Evolutionary conservation across 2,329 filamentous ascomycete genomes (phyloP).

Genomic region (Nothophoma quercina): DNA sequence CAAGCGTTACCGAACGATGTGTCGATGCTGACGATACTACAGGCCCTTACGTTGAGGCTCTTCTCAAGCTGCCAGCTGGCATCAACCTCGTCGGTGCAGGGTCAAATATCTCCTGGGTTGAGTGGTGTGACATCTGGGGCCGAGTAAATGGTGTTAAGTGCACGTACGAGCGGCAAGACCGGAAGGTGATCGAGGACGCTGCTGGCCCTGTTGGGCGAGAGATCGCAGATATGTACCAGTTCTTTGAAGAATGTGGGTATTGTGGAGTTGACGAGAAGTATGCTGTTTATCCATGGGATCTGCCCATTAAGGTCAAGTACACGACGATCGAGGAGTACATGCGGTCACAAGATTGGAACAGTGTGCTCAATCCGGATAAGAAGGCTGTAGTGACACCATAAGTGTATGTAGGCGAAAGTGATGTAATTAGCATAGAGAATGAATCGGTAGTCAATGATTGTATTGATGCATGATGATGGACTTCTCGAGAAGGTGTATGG

Average conservation of each 20-base stretch:
- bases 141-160: conserved; percentile 26
- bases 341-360: conserved; percentile 31
- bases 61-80: conserved; percentile 32
- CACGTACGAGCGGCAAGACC: conserved; percentile 24
- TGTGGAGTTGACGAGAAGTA: conserved; percentile 42
- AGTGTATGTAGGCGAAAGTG: background rate
- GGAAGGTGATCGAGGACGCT: conserved; percentile 27
- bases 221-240: conserved; percentile 44
- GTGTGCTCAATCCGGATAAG: background rate
- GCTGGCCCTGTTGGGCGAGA: conserved; percentile 36
- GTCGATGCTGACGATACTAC: background rate
- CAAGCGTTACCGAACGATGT: too few species aligned
- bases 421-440: too few species aligned
- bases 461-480: too few species aligned
- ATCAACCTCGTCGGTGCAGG: conserved; percentile 36
- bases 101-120: conserved; percentile 30
- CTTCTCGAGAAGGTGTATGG: too few species aligned
- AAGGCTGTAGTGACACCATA: background rate
- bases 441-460: too few species aligned
- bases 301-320: conserved; percentile 25
- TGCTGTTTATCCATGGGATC: conserved; percentile 40
- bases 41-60: conserved; percentile 33
- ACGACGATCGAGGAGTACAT: conserved; percentile 40
- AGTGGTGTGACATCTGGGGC: conserved; percentile 35
- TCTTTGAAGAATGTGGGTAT: conserved; percentile 49